These are phyloP conservation scores for Acer negundo DNA, from an alignment of 345 rosid species.

Conservation along the genomic window DNA sequence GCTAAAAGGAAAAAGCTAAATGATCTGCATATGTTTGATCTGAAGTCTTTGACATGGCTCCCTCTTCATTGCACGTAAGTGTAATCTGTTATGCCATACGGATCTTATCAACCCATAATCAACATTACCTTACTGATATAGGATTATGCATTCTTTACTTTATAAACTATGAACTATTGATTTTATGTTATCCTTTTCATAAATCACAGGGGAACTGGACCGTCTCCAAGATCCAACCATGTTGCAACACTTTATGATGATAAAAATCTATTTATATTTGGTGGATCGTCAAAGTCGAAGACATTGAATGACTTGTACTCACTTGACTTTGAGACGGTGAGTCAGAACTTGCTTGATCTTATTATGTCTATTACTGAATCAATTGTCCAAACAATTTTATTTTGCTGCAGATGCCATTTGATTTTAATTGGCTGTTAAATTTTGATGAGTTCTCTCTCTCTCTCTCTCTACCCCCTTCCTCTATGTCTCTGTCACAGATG, in stretches of 20 bases:
- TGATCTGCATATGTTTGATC: conserved; percentile 95
- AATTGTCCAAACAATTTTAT: conserved; percentile 1
- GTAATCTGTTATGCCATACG: neutral
- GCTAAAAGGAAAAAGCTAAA: conserved; percentile 85
- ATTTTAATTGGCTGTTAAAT: neutral
- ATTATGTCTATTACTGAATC: conserved; percentile 4
- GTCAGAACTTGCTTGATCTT: conserved; percentile 14
- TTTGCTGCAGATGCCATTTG: conserved; percentile 12
- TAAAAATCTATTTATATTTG: conserved; percentile 76
- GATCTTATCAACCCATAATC: neutral
- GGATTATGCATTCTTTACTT: conserved; percentile 1
- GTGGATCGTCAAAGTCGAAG: conserved; percentile 83
- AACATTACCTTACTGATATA: conserved; percentile 6
- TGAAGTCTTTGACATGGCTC: conserved; percentile 94
- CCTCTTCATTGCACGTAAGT: conserved; percentile 97
- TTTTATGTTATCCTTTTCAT: conserved; percentile 5
- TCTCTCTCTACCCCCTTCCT: neutral
- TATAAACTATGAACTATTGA: neutral
- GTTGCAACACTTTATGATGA: conserved; percentile 86
- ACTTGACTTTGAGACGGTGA: conserved; percentile 93
- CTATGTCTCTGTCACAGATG: conserved; percentile 51
- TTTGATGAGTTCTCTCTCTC: conserved; percentile 11
- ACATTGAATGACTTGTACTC: conserved; percentile 90
- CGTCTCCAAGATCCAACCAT: conserved; percentile 87
- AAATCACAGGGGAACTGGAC: conserved; percentile 72